Evolutionary conservation across 1,284 basidiomycete species (phyloP).

Genomic region (Porodaedalea pini): DNA sequence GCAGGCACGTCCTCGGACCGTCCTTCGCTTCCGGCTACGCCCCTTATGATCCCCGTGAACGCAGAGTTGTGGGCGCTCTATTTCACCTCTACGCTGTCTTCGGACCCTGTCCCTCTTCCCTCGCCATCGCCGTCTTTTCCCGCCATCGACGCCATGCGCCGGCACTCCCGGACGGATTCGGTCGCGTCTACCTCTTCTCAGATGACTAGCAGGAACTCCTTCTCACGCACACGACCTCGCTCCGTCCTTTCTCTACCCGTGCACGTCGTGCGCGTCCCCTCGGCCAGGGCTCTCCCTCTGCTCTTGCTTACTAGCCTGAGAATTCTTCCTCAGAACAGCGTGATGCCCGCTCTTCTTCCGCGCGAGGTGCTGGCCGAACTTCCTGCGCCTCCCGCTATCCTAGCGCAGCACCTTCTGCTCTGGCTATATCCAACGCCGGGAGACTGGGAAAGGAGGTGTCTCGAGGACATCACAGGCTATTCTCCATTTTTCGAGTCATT

Average conservation of each 20-base stretch:
- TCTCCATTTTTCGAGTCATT: background rate
- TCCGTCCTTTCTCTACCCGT: slow-evolving; percentile 29
- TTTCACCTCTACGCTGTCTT: slow-evolving; percentile 25
- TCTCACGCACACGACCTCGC: slow-evolving; percentile 19
- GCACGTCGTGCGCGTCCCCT: slow-evolving; percentile 29
- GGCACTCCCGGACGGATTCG: slow-evolving; percentile 7
- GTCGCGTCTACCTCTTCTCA: background rate
- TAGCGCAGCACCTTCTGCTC: slow-evolving; percentile 8
- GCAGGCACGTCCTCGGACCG: slow-evolving; percentile 2
- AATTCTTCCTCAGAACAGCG: slow-evolving; percentile 25
- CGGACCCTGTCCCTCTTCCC: slow-evolving; percentile 17
- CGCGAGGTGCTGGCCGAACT: slow-evolving; percentile 14
- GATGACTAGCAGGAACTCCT: slow-evolving; percentile 13
- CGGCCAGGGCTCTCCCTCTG: slow-evolving; percentile 31
- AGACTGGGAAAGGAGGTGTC: background rate
- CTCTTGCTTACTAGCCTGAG: slow-evolving; percentile 32
- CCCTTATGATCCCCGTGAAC: slow-evolving; percentile 29
- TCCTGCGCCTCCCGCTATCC: slow-evolving; percentile 16
- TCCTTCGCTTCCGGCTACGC: slow-evolving; percentile 18
- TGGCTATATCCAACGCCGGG: slow-evolving; percentile 11
- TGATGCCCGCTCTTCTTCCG: slow-evolving; percentile 22
- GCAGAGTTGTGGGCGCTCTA: slow-evolving; percentile 25
- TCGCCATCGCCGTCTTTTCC: slow-evolving; percentile 6
- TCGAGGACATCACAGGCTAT: background rate
- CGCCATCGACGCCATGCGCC: background rate